Base-by-base conservation (phyloP, 1,284 basidiomycete genomes). In the Papiliotrema flavescens region DNA sequence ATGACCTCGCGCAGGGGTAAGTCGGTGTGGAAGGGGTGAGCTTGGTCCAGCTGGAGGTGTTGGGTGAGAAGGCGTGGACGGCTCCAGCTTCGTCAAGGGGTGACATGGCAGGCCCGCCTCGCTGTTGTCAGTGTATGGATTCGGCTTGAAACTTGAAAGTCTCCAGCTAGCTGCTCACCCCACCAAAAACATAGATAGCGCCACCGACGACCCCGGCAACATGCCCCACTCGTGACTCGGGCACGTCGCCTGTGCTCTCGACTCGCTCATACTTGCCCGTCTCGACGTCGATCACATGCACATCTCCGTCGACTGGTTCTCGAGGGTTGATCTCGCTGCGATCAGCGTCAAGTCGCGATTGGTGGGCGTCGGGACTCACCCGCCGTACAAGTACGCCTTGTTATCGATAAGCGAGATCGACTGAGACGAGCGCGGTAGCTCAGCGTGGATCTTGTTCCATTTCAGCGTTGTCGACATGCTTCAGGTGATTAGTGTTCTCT, bases 121-220 rank as follows among this genome's bases (percentile, higher is more conserved):
- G 61, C 66, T 41, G 3, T n/a, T 20, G 36, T 32, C 23, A 17
- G 47, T 50, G 6, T 32, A 11, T 5, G 5, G 5, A 32, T 11
- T 47, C 11, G 28, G 23, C 15, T n/a, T 39, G 34, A 22, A 17
- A 15, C 13, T 35, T 41, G 32, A 50, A 32, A 20, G n/a, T 8
- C 23, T 13, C 17, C 8, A 28, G 47, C 13, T 14, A 14, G 37
- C 5, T 13, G 62, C 65, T 51, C 24, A 69, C 65, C 5, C 67
- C 67, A 5, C 67, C 61, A 47, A 70, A 70, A n/a, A 66, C 40
- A 56, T 66, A 67, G 42, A 70, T 63, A 19, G 50, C 47, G 2
- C 36, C 47, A 15, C 55, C 48, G 24, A 67, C 49, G 0, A 47
- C 56, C 0, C 54, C 66, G 5, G 60, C 64, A 4, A 57, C 56